Conservation (phyloP, 257 asterid species). For the Petunia axillaris region DNA sequence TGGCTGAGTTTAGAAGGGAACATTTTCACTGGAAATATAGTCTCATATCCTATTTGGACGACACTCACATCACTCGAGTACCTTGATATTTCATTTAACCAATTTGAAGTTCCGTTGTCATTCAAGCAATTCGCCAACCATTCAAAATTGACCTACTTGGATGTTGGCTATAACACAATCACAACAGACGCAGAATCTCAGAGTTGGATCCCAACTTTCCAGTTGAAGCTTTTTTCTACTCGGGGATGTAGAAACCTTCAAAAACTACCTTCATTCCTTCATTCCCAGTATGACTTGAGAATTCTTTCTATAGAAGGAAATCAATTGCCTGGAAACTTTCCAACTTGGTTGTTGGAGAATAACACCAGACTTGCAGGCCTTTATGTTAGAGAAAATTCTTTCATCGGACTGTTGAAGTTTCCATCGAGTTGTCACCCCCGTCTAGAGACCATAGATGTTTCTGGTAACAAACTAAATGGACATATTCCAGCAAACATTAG, state of each 20-base stretch:
- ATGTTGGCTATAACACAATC: not conserved
- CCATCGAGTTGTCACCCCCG: not conserved
- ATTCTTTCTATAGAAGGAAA: not conserved
- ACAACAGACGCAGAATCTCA: not conserved
- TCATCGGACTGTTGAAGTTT: not conserved
- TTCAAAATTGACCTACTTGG: not conserved
- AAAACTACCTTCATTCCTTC: not conserved
- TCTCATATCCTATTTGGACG: not conserved
- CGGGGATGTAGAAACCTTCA: not conserved
- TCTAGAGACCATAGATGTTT: not conserved
- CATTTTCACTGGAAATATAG: not conserved
- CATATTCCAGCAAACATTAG: not conserved
- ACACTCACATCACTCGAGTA: conserved; percentile 14
- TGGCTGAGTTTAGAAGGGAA: accelerated
- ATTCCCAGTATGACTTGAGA: conserved; percentile 22
- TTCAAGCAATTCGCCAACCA: not conserved
- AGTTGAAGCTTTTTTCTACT: not conserved
- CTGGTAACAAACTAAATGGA: conserved; percentile 10
- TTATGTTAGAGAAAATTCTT: not conserved
- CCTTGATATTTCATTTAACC: not conserved
- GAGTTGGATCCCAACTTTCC: conserved; percentile 19
- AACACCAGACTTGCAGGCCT: not conserved
- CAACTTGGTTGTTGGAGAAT: conserved; percentile 15
- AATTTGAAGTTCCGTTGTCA: not conserved
- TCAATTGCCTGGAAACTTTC: conserved; percentile 6